Conservation (phyloP, 306 rosid genomes). For the Vachellia pachyceras region DNA sequence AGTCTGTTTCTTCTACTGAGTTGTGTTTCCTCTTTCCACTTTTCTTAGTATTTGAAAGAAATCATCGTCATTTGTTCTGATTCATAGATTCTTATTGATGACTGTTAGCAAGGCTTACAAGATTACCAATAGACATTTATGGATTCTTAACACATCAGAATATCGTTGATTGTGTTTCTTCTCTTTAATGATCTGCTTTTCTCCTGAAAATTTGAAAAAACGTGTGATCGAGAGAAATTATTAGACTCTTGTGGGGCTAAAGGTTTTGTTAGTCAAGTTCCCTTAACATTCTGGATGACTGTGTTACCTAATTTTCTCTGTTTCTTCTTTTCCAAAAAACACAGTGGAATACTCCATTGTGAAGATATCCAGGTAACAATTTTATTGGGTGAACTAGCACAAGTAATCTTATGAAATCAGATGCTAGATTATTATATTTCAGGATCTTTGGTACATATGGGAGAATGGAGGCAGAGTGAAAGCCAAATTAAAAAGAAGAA, state of each 20-base stretch:
- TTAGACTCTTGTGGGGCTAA: neutral
- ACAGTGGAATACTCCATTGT: neutral
- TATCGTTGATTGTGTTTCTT: neutral
- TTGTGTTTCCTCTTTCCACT: neutral
- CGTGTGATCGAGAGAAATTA: neutral
- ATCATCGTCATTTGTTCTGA: slow-evolving; percentile 1
- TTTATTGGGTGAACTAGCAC: neutral
- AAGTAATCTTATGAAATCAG: neutral
- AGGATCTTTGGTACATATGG: neutral
- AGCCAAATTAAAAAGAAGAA: neutral
- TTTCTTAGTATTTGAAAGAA: neutral
- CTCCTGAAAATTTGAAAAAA: neutral
- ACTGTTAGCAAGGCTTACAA: neutral
- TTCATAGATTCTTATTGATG: neutral
- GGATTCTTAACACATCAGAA: neutral
- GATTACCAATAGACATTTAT: neutral
- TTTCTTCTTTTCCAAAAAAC: neutral
- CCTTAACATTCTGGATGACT: neutral
- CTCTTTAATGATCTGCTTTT: neutral
- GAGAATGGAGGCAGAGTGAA: neutral
- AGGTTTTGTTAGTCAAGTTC: neutral
- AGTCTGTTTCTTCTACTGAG: slow-evolving; percentile 3
- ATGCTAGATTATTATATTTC: neutral
- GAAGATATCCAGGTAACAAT: neutral
- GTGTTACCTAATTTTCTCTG: neutral